Evolutionary conservation across 257 asterid species (phyloP).

Genomic region (Rauvolfia tetraphylla): DNA sequence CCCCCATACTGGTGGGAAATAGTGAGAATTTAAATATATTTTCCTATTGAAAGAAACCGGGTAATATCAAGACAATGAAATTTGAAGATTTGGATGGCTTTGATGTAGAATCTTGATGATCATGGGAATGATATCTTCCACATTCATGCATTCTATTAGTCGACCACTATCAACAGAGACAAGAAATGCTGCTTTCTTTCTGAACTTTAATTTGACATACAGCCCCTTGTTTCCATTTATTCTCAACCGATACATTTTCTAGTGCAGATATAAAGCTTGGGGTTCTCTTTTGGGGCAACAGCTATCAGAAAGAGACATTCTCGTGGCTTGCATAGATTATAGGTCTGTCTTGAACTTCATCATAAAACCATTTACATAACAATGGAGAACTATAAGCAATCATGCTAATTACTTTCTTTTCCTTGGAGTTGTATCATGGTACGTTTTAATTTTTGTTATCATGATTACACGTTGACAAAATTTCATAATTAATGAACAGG

Average conservation of each 20-base stretch:
- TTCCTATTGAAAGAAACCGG: neutral
- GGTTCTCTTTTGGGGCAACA: conserved; percentile 94
- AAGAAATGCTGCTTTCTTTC: neutral
- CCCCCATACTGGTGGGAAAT: neutral
- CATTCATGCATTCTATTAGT: neutral
- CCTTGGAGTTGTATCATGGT: neutral
- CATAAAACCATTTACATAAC: neutral
- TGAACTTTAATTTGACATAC: neutral
- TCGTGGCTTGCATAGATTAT: conserved; percentile 99
- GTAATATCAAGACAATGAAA: neutral
- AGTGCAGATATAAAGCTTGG: conserved; percentile 95
- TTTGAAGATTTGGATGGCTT: neutral
- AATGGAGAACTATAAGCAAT: neutral
- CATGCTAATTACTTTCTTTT: neutral
- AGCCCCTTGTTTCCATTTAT: neutral
- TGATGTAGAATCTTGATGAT: neutral
- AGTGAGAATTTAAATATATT: neutral
- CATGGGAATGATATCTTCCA: neutral
- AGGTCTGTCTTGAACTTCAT: conserved; percentile 41
- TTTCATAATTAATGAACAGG: neutral
- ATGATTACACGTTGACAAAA: neutral
- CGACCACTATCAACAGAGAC: neutral
- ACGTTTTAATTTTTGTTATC: neutral
- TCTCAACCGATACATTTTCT: conserved; percentile 17
- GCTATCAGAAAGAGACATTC: conserved; percentile 84